Percentiles rank a stretch among this genome's conserved stretches.
phyloP scores from a whole-genome alignment of 2,329 filamentous ascomycete species.

The Eutypella sp. region DNA sequence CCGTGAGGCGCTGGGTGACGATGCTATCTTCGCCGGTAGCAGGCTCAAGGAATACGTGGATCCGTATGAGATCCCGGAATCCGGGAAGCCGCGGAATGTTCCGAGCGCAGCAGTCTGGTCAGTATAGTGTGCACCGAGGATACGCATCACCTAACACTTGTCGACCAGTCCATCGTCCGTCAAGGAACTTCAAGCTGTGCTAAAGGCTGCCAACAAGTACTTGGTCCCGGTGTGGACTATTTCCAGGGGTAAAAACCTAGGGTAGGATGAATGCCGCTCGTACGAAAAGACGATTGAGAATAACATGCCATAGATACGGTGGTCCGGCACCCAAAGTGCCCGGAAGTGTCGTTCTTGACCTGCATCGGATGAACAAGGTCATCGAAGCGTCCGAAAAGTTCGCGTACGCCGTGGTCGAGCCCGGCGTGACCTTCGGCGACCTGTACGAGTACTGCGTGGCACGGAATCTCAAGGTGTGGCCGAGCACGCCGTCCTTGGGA shows the following conservation, averaged over 20 bases:
- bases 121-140: too few species aligned
- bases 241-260: conserved; percentile 34
- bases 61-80: conserved; percentile 40
- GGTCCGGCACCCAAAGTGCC: conserved; percentile 42
- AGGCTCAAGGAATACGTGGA: conserved; percentile 40
- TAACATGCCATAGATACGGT: conserved; percentile 33
- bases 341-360: conserved; percentile 40
- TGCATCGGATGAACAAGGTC: conserved; percentile 40
- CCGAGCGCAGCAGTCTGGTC: conserved; percentile 39
- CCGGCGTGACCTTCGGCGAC: conserved; percentile 41
- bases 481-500: conserved; percentile 42
- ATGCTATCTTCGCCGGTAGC: conserved; percentile 34
- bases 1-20: conserved; percentile 28
- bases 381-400: conserved; percentile 39
- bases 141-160: too few species aligned
- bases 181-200: conserved; percentile 26
- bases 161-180: conserved; percentile 29
- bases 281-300: background rate
- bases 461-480: conserved; percentile 39
- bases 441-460: conserved; percentile 37
- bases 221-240: conserved; percentile 26
- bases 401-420: conserved; percentile 40
- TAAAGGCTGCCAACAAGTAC: conserved; percentile 25
- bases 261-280: conserved; percentile 19
- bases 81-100: conserved; percentile 31